phyloP scores from a whole-genome alignment of 2,329 filamentous ascomycete genomes.

The Diaporthe sp. region DNA sequence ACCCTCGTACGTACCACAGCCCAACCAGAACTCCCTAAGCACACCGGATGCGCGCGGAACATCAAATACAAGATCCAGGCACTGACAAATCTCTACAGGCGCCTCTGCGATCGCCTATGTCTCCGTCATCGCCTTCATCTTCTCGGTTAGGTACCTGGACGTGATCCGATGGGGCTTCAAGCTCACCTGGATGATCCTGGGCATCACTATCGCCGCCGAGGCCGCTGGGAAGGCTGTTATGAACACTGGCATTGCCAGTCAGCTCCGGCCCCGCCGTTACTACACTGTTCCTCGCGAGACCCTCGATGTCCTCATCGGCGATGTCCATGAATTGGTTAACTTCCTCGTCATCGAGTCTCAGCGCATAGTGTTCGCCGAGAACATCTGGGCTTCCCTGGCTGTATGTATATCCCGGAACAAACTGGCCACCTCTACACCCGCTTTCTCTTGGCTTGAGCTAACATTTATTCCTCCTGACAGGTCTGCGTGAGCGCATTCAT shows the following conservation, averaged over 20 bases:
- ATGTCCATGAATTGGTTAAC: slow-evolving; percentile 77
- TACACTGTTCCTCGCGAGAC: slow-evolving; percentile 75
- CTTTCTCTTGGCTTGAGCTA: slow-evolving; percentile 27
- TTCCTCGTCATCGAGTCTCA: slow-evolving; percentile 79
- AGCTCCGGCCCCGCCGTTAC: slow-evolving; percentile 76
- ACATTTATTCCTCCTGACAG: slow-evolving; percentile 50
- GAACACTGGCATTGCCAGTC: slow-evolving; percentile 72
- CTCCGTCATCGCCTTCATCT: slow-evolving; percentile 69
- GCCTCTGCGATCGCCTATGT: slow-evolving; percentile 75
- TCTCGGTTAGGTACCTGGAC: slow-evolving; percentile 75
- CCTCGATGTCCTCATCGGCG: slow-evolving; percentile 71
- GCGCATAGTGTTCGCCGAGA: slow-evolving; percentile 77
- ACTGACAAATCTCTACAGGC: slow-evolving; percentile 56
- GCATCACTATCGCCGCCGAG: slow-evolving; percentile 72
- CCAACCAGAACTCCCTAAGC: neutral
- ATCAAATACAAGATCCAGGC: slow-evolving; percentile 20
- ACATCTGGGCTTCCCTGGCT: slow-evolving; percentile 68
- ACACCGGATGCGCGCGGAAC: neutral
- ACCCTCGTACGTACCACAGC: slow-evolving; percentile 66
- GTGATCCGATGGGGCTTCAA: slow-evolving; percentile 75
- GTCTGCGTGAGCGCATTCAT: slow-evolving; percentile 72
- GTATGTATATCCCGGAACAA: slow-evolving; percentile 58
- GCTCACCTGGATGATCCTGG: slow-evolving; percentile 73
- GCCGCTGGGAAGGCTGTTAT: slow-evolving; percentile 71
- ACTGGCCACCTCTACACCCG: slow-evolving; percentile 29